Percentiles rank a stretch among this genome's conserved stretches.
phyloP scores from a whole-genome alignment of 2,329 filamentous ascomycete genomes.

The Hymenotorrendiella dingleyae region DNA sequence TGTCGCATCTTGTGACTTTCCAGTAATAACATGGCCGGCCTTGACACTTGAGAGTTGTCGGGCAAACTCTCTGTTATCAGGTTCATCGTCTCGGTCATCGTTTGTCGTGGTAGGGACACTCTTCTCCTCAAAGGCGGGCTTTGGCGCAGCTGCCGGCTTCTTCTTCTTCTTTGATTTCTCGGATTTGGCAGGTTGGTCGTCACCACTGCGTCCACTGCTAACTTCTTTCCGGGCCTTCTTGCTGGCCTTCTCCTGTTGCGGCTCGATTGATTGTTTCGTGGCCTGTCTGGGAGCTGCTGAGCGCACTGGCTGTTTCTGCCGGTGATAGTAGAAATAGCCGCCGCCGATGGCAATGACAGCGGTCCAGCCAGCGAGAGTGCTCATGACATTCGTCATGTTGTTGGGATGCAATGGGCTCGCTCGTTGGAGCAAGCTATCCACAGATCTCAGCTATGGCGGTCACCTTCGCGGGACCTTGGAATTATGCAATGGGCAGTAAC shows the following conservation, averaged over 20 bases:
- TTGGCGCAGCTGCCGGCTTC: conserved; percentile 6
- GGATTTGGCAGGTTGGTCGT: conserved; percentile 18
- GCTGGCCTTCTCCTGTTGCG: conserved; percentile 18
- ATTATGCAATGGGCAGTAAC: background rate
- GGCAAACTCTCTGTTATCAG: conserved; percentile 71
- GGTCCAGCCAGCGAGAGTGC: conserved; percentile 35
- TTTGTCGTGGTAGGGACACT: conserved; percentile 7
- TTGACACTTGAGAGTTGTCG: conserved; percentile 65
- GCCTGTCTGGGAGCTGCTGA: conserved; percentile 3
- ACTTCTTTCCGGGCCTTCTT: conserved; percentile 25
- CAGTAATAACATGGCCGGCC: conserved; percentile 52
- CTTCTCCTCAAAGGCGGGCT: conserved; percentile 9
- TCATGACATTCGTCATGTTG: conserved; percentile 20
- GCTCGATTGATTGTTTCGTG: conserved; percentile 18
- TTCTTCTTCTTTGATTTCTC: conserved; percentile 25
- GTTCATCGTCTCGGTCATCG: conserved; percentile 40
- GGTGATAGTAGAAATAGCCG: conserved; percentile 20
- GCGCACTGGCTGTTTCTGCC: too few relatives aligned
- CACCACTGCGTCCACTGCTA: conserved; percentile 18
- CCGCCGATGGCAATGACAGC: conserved; percentile 29
- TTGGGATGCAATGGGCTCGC: conserved; percentile 1
- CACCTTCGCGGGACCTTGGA: too few relatives aligned
- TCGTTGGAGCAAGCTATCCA: background rate
- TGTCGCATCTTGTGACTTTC: conserved; percentile 45
- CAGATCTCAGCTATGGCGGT: too few relatives aligned